Conservation (phyloP, 495 filamentous ascomycete genomes). For the Aspergillus conjunctus region DNA sequence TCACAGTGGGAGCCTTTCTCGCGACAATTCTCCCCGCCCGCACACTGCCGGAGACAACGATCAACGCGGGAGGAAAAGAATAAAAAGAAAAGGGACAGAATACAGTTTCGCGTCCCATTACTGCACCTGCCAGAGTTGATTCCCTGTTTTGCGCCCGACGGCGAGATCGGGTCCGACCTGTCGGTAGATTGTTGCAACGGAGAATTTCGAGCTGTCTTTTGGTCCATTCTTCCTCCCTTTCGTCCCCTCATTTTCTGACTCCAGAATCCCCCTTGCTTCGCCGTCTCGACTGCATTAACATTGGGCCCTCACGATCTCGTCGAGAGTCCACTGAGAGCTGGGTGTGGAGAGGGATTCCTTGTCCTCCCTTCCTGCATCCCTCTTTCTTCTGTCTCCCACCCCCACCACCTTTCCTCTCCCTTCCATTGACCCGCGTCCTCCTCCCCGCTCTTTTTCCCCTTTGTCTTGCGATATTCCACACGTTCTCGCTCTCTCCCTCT, state of each 20-base stretch:
- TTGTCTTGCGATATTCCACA: constrained; percentile 2
- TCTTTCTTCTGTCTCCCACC: constrained; percentile 4
- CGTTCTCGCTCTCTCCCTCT: constrained; percentile 24
- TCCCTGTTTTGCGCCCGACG: constrained; percentile 25
- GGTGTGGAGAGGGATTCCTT: not conserved
- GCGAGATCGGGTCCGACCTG: constrained; percentile 22
- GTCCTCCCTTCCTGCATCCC: constrained; percentile 5
- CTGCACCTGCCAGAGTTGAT: constrained; percentile 2
- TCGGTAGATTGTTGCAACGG: constrained; percentile 26
- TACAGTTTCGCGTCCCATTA: constrained; percentile 9
- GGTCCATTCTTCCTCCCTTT: constrained; percentile 22
- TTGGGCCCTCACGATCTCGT: constrained; percentile 16
- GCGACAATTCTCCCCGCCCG: constrained; percentile 2
- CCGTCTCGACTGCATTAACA: constrained; percentile 2
- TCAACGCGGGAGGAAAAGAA: not conserved
- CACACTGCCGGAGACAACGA: not conserved
- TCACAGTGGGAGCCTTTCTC: constrained; percentile 8
- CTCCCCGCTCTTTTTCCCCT: constrained; percentile 17
- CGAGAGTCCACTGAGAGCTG: constrained; percentile 1
- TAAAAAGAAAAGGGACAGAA: not conserved
- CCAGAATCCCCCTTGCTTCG: constrained; percentile 18
- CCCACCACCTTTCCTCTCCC: constrained; percentile 5
- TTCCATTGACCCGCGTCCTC: constrained; percentile 10
- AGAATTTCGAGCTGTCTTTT: constrained; percentile 23
- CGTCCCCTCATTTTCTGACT: constrained; percentile 16